Evolutionary conservation across 495 filamentous ascomycete genomes (phyloP), one percentile per base, ranked within the genome.

Genomic region (Aspergillus hancockii): DNA sequence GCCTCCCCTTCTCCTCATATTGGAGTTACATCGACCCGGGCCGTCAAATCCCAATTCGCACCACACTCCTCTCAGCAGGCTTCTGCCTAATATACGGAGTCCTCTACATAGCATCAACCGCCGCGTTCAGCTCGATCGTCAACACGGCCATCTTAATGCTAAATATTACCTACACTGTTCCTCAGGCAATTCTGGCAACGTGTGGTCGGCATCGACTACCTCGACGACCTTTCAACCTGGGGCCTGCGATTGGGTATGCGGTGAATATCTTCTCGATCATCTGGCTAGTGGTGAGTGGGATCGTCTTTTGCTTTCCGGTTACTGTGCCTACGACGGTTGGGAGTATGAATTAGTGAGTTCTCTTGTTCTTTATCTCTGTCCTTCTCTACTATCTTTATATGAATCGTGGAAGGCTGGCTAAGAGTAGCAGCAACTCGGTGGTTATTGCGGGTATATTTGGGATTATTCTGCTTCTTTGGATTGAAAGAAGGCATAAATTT

Each of bases 101-200:
- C 3, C 63, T 78, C 9, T 75, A 75, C 40, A 60, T 78, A 31
- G 73, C 65, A 9, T 70, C 64, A 28, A 69, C 72, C 0, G 67
- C 68, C 4, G 75, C 75, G 3, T 76, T 75, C 61, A 75, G 74
- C 53, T 67, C 67, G 16, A 73, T 78, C 38, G 62, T 75, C 23
- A 73, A 73, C 13, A 60, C 68, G 1, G 66, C 71, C 7, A 67
- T 73, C 10, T 47, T 75, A 1, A 70, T 67, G 53, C 62, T 75
- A 18, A 71, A 74, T 43, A 63, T 74, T 32, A 68, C 75, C 3
- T 78, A 74, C 49, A 60, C 65, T 31, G 52, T 75, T 12, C 72
- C 75, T 0, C 70, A 73, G 60, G 66, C 54, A 9, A 69, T 75
- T 6, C 54, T 74, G 0, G 46, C 65, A 18, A 61, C 52, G 28